Evolutionary conservation across 169 alveolate genomes (phyloP).

Genomic region (Plasmodium sp.): DNA sequence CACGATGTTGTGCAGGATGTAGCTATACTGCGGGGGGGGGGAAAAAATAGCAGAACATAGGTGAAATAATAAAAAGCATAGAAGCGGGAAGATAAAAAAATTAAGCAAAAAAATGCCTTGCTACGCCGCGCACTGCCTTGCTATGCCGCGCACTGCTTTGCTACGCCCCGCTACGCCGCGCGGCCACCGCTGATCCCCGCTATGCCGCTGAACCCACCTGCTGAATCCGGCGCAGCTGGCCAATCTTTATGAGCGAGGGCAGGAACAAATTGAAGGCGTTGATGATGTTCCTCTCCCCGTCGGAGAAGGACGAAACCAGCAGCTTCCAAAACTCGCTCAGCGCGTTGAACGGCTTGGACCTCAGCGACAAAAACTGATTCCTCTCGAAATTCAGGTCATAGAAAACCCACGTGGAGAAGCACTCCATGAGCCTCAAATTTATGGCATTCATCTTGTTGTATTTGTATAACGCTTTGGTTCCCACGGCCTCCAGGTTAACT

Average conservation of each 20-base stretch:
- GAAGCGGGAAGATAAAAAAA: background rate
- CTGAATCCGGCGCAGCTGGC: conserved; percentile 53
- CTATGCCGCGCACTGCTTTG: no score
- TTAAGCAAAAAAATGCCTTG: background rate
- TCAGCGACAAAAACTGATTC: conserved; percentile 17
- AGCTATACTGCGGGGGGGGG: conserved; percentile 49
- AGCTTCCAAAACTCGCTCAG: conserved; percentile 53
- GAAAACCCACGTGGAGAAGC: conserved; percentile 42
- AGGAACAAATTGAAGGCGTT: conserved; percentile 28
- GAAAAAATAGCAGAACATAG: background rate
- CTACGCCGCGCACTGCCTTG: no score
- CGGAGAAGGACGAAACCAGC: conserved; percentile 45
- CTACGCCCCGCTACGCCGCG: no score
- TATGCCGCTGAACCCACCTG: conserved; percentile 7
- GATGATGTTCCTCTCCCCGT: conserved; percentile 47
- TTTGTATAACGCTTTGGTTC: conserved; percentile 6
- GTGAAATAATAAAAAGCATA: background rate
- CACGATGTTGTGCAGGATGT: conserved; percentile 41
- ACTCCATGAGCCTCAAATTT: conserved; percentile 44
- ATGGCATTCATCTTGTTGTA: conserved; percentile 24
- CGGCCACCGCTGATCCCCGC: no score
- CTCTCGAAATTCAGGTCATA: conserved; percentile 26
- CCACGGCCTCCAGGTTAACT: background rate
- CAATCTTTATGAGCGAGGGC: conserved; percentile 56
- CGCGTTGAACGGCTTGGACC: conserved; percentile 41